A percentile compares a stretch with the other conserved stretches of the same genome.
These are phyloP conservation scores for Penicillium hesseltinei DNA, from an alignment of 2,329 filamentous ascomycete genomes.

Conservation along the genomic window DNA sequence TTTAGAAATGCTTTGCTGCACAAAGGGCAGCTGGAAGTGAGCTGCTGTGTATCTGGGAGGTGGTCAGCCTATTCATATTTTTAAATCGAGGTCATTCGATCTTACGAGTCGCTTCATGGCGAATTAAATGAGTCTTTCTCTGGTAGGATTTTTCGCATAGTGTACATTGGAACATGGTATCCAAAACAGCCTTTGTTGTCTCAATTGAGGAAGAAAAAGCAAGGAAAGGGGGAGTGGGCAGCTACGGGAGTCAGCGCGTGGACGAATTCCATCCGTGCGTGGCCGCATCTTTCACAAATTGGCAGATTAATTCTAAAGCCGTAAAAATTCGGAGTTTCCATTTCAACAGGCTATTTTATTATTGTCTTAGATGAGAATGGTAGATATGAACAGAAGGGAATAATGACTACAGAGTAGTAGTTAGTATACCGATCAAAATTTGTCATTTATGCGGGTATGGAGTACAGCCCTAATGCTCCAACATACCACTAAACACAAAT, in stretches of 20 bases:
- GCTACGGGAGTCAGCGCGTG: neutral
- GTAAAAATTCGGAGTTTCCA: neutral
- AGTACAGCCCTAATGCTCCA: neutral
- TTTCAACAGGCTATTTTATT: neutral
- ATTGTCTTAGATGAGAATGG: neutral
- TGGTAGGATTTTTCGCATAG: conserved; percentile 32
- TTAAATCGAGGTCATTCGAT: neutral
- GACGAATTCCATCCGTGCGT: neutral
- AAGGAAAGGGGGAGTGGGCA: neutral
- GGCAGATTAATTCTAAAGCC: neutral
- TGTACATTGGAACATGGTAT: conserved; percentile 28
- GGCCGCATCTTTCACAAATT: neutral
- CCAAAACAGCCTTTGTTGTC: neutral
- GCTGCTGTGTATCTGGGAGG: conserved; percentile 23
- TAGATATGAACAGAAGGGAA: neutral
- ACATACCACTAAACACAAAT: neutral
- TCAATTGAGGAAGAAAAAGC: neutral
- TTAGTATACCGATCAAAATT: neutral
- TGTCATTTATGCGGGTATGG: neutral
- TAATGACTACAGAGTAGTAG: too few relatives aligned
- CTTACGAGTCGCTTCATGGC: conserved; percentile 32
- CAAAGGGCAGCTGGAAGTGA: conserved; percentile 27
- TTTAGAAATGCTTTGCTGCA: conserved; percentile 33
- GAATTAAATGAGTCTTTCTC: conserved; percentile 29
- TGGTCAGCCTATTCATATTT: conserved; percentile 7